Percentiles rank a stretch among this genome's conserved stretches.
Conservation (phyloP, 345 rosid species). For the Pistacia atlantica region DNA sequence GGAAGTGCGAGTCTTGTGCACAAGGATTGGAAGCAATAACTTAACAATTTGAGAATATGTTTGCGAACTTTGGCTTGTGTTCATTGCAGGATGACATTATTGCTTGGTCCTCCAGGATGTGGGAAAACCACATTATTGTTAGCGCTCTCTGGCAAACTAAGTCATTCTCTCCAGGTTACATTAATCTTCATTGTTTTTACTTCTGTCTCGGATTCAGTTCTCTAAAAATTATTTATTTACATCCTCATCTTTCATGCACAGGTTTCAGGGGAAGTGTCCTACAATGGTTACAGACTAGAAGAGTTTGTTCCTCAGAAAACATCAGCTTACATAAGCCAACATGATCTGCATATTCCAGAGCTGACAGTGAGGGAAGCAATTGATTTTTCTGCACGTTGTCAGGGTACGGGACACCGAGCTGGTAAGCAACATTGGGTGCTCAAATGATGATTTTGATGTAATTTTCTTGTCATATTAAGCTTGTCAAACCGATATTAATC, state of each 20-base stretch:
- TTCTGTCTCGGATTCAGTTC: background rate
- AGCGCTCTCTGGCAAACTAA: conserved; percentile 38
- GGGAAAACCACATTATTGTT: conserved; percentile 29
- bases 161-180: conserved; percentile 35
- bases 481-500: background rate
- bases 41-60: too few species aligned
- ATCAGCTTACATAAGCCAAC: conserved; percentile 37
- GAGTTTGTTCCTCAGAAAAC: conserved; percentile 48
- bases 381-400: conserved; percentile 41
- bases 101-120: too few species aligned
- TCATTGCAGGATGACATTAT: too few species aligned
- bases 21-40: too few species aligned
- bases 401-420: conserved; percentile 39
- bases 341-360: conserved; percentile 43
- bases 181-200: background rate
- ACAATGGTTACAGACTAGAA: conserved; percentile 34
- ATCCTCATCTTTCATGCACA: background rate
- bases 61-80: too few species aligned
- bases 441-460: background rate
- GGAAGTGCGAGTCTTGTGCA: too few species aligned
- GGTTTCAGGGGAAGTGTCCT: conserved; percentile 40
- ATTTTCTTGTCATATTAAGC: background rate
- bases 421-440: conserved; percentile 21
- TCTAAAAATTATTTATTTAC: background rate
- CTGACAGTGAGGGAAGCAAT: conserved; percentile 42